Evolutionary conservation across 2,329 filamentous ascomycete genomes (phyloP).

Genomic region (Aspergillus fumigatus): DNA sequence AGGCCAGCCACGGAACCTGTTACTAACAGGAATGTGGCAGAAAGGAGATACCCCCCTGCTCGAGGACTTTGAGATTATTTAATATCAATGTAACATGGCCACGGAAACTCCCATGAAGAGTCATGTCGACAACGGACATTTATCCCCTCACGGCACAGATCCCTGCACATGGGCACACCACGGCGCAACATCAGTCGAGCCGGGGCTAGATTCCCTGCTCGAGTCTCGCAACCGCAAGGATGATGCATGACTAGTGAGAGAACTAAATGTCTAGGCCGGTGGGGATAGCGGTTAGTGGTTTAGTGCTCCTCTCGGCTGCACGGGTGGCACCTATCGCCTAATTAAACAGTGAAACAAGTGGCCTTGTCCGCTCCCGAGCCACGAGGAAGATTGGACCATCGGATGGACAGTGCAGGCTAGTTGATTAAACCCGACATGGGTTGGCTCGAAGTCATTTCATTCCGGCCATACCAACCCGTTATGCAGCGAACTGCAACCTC

Average conservation of each 20-base stretch:
- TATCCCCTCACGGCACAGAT: not conserved
- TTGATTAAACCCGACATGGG: not conserved
- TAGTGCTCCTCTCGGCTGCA: too few relatives aligned
- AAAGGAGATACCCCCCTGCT: not conserved
- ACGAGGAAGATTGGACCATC: not conserved
- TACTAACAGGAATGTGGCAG: not conserved
- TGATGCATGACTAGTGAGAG: not conserved
- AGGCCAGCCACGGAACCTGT: not conserved
- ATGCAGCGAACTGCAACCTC: not conserved
- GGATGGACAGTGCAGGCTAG: not conserved
- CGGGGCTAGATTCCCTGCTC: not conserved
- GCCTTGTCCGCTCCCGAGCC: too few relatives aligned
- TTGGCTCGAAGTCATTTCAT: not conserved
- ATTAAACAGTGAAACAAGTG: not conserved
- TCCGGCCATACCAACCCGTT: not conserved
- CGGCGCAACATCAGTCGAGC: not conserved
- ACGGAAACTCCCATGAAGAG: not conserved
- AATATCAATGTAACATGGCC: not conserved
- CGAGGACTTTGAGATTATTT: not conserved
- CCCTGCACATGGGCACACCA: not conserved
- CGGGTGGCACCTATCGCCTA: not conserved
- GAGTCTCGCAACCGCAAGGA: not conserved
- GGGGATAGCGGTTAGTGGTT: not conserved
- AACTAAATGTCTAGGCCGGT: not conserved
- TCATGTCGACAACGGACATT: not conserved